Evolutionary conservation across 2,329 filamentous ascomycete species (phyloP), one percentile per base, ranked within the genome.

Genomic region (Periconia sp.): DNA sequence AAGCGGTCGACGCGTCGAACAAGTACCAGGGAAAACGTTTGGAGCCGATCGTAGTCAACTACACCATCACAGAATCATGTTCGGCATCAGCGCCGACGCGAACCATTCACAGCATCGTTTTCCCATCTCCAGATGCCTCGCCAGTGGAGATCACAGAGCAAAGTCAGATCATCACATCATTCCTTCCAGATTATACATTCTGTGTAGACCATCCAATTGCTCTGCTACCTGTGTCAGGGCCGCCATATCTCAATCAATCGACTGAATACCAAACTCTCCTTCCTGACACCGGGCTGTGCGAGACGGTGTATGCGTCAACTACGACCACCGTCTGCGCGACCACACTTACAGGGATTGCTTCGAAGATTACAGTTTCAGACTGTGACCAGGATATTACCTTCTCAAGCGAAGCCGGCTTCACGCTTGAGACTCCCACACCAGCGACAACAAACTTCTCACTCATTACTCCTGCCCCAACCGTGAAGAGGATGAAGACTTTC

Each of bases 321-420:
- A 47, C 57, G 18, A 75, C 71, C 2, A 73, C 69, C 43, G 62
- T 76, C 15, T 77, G 73, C 59, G 69, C 70, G 2, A 77, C 73
- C 0, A 72, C 66, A 0, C 59, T 77, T 21, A 73, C 63, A 2
- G 72, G 68, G 1, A 57, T 77, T 3, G 70, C 65, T 1, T 65
- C 66, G 5, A 68, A 66, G 31, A 63, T 74, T 43, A 70, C 69
- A 1, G 63, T 77, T 36, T 66, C 71, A 11, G 59, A 68, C 5
- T 76, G 74, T 48, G 59, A 61, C 17, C 72, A 77, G 40, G 65
- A 75, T 15, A 62, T 77, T 34, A 76, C 73, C 4, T 76, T 76
- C 50, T 76, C 73, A 2, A 75, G 66, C 36, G 66, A 74, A 32
- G 72, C 68, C 35, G 73, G 71, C n/a, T 73, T 68, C 52, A 63